These are phyloP conservation scores for Paramecium biaurelia DNA, from an alignment of 73 alveolate genomes.

Conservation along the genomic window DNA sequence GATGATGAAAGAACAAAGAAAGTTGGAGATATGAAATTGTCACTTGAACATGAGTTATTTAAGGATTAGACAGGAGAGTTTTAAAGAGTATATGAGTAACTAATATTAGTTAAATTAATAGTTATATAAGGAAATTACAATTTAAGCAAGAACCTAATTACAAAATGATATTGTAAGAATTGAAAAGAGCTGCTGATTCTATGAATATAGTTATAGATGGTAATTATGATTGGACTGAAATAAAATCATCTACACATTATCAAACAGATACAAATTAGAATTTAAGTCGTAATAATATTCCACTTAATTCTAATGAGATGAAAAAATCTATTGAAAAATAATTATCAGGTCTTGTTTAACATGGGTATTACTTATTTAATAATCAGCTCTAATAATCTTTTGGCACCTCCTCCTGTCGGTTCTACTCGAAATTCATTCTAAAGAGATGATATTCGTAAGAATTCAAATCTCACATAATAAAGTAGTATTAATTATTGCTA, in stretches of 20 bases:
- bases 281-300: not conserved
- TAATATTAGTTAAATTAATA: slow-evolving; percentile 10
- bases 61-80: slow-evolving; percentile 59
- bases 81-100: slow-evolving; percentile 63
- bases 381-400: slow-evolving; percentile 15
- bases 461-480: not conserved
- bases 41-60: not conserved
- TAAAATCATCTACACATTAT: slow-evolving; percentile 26
- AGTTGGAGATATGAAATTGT: slow-evolving; percentile 54
- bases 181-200: slow-evolving; percentile 43
- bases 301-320: slow-evolving; percentile 33
- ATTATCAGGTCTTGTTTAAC: not conserved
- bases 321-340: slow-evolving; percentile 39
- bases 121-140: slow-evolving; percentile 66
- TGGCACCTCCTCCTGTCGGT: slow-evolving; percentile 19
- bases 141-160: slow-evolving; percentile 67
- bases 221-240: slow-evolving; percentile 70
- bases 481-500: slow-evolving; percentile 25
- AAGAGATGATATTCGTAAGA: slow-evolving; percentile 22
- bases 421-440: not conserved
- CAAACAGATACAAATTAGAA: not conserved
- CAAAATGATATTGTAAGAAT: slow-evolving; percentile 62
- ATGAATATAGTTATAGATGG: slow-evolving; percentile 63
- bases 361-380: not conserved
- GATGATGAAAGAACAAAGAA: slow-evolving; percentile 59